Base-by-base conservation (phyloP, 1,139 yeast species). In the Cylindricascospora bacillispora region DNA sequence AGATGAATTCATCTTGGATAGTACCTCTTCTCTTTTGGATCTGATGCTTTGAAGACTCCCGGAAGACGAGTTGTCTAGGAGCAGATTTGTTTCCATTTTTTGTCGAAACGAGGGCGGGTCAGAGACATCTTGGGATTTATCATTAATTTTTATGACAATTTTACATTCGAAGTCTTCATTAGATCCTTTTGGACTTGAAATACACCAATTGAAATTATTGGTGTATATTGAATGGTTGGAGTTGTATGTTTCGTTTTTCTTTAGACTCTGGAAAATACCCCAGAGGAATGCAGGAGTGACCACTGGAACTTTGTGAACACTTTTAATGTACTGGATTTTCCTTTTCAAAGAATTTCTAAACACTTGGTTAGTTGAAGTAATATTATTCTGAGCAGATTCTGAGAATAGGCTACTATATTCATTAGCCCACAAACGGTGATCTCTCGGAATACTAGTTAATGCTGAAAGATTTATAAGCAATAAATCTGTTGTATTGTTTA, bases 401-500 rank as follows among this genome's bases (percentile, higher is more conserved):
- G 26, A 27, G 26, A 52, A 50, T 32, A 52, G 34, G 26, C 47
- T 45, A 15, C 45, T 43, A 28, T 44, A 49, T 19, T 48, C 36
- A 31, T 51, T 51, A 12, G 44, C 34, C 52, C 57, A 47, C 19
- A 52, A 30, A 4, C 44, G 32, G 29, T 49, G 49, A 7, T 37
- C 56, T 46, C 26, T 47, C 33, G 35, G 65, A 6, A 48, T 47
- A 24, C 47, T 45, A n/a, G 41, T 44, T 21, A 59, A 45, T 0
- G 61, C 47, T 2, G 60, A 44, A 4, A 79, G 60, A 41, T 76
- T 74, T 2, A 82, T 64, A 3, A 85, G 54, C 21, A 85, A 56
- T 12, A 82, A 43, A 47, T 81, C 85, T 23, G 83, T 61, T 7
- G 65, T 58, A 13, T 65, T 54, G 5, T 71, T 68, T 33, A 85